Conservation (phyloP, 116 monocot species). For the Thalassia testudinum region DNA sequence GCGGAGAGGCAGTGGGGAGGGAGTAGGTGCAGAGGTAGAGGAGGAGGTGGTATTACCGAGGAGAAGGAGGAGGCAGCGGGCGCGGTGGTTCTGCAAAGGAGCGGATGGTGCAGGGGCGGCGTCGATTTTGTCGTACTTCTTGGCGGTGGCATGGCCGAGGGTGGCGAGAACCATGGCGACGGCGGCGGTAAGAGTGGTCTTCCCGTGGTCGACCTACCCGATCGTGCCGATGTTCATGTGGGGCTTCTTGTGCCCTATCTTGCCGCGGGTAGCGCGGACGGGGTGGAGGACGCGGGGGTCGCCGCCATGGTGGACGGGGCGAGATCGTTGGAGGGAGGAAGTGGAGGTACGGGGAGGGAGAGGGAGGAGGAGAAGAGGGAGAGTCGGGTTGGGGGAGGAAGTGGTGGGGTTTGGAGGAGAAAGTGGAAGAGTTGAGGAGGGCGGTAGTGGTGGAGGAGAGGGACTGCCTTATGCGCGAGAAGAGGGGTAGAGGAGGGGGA, state of each 20-base stretch:
- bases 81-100: too few species aligned
- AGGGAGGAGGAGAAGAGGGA: conserved; percentile 13
- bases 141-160: conserved; percentile 29
- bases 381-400: neutral
- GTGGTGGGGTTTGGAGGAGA: conserved; percentile 3
- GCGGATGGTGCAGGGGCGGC: conserved; percentile 72
- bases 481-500: conserved; percentile 1
- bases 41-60: too few species aligned
- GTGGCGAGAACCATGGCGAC: conserved; percentile 59
- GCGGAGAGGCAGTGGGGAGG: too few species aligned
- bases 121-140: conserved; percentile 73
- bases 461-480: neutral
- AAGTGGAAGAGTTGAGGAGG: neutral
- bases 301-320: neutral
- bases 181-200: conserved; percentile 70
- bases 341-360: neutral
- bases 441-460: neutral
- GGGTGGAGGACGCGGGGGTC: conserved; percentile 6
- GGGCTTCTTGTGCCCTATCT: conserved; percentile 68
- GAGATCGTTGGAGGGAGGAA: too few species aligned
- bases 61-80: too few species aligned
- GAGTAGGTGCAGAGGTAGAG: too few species aligned
- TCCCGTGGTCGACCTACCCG: conserved; percentile 75
- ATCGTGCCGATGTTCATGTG: conserved; percentile 74
- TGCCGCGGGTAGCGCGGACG: conserved; percentile 46